Base-by-base conservation (phyloP, 352 stramenopile genomes). In the Thalassiosira mediterranea region DNA sequence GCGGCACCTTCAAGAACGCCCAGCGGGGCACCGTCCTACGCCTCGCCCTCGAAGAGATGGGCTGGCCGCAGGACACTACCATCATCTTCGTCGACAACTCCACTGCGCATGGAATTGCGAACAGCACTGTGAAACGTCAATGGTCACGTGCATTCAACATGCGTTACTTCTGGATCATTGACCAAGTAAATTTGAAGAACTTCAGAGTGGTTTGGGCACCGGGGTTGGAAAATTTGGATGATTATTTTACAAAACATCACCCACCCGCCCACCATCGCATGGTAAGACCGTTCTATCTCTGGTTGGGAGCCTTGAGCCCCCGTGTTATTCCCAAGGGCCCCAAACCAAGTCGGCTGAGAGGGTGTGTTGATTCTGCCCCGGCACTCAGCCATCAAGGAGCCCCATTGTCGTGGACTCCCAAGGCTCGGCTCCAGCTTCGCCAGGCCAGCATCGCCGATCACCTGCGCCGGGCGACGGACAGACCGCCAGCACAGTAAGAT, bases 231-330 rank as follows among this genome's bases (percentile, higher is more conserved):
- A 75, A 80, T 31, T 38, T 38, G 40, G 71, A 32, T 2, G 60
- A 74, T 52, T 74, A 79, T 56, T 74, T 63, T 29, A 64, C 66
- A 13, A 81, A 76, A 29, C 72, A 79, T 59, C 73, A 79, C 29
- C 37, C 65, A 25, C 15, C 51, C 5, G 19, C n/a, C n/a, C 60
- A 78, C 34, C 73, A 74, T 42, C 34, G 34, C 34, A 42, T 13
- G 13, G 34, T 13, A 5, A 5, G 34, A 42, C 34, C 34, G 13
- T 42, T 13, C 34, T 42, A 42, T 13, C 13, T 42, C 5, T 13
- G 13, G 13, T 13, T 13, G 5, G 13, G 13, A 13, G 34, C 5
- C 34, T 42, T 42, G n/a, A n/a, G n/a, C 34, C 13, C 34, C 5
- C 34, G 34, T 13, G 13, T 13, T 13, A 5, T 42, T 42, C 34